These are phyloP conservation scores for Podaxis carcinomalis DNA, from an alignment of 768 basidiomycete genomes.

Conservation along the genomic window DNA sequence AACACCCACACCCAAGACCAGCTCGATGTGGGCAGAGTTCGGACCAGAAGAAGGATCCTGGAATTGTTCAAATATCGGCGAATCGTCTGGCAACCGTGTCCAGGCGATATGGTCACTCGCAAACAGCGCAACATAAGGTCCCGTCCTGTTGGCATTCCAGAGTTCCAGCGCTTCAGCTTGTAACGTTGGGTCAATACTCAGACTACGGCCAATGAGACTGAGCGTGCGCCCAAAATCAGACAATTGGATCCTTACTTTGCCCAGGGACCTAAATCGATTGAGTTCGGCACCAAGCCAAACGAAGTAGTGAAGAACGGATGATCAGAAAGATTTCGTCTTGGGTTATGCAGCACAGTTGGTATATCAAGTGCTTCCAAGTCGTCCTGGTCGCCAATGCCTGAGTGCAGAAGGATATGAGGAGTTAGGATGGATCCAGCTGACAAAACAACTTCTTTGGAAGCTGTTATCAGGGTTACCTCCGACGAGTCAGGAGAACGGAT, in stretches of 20 bases:
- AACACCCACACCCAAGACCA: constrained; percentile 1
- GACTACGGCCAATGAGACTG: background rate
- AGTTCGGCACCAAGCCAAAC: background rate
- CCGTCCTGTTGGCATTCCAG: constrained; percentile 12
- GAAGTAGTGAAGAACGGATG: constrained; percentile 12
- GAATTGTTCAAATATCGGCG: background rate
- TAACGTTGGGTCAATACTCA: background rate
- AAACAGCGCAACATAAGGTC: background rate
- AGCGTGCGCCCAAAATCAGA: background rate
- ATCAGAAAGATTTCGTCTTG: constrained; percentile 24
- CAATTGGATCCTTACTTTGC: background rate
- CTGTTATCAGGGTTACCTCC: constrained; percentile 11
- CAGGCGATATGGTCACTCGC: constrained; percentile 10
- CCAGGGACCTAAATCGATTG: constrained; percentile 8
- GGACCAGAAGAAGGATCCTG: constrained; percentile 11
- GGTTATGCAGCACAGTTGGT: constrained; percentile 19
- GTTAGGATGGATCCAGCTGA: constrained; percentile 14
- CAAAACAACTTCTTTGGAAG: constrained; percentile 18
- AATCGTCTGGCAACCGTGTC: constrained; percentile 6
- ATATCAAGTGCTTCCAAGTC: constrained; percentile 18
- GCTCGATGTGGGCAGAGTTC: constrained; percentile 12
- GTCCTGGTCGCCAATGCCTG: constrained; percentile 15
- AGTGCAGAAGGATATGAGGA: constrained; percentile 16
- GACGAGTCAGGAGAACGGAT: constrained; percentile 1
- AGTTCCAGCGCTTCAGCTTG: constrained; percentile 7